Conservation (phyloP, 2,329 filamentous ascomycete species). For the Apiospora pterosperma region DNA sequence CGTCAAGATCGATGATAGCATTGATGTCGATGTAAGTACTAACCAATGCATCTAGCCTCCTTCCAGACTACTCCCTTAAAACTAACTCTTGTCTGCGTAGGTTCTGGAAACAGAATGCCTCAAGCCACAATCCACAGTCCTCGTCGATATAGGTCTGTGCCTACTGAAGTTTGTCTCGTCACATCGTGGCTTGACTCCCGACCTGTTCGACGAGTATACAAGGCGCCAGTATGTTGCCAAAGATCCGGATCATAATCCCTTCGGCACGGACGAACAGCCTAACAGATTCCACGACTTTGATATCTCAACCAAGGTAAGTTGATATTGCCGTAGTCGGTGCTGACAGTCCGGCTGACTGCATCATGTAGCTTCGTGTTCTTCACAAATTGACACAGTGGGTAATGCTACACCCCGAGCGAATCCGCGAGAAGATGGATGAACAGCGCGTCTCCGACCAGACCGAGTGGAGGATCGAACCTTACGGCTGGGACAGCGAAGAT, state of each 20-base stretch:
- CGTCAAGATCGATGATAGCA: conserved; percentile 83
- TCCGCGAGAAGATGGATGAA: conserved; percentile 83
- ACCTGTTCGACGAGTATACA: conserved; percentile 91
- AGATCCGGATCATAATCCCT: conserved; percentile 76
- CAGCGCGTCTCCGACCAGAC: conserved; percentile 78
- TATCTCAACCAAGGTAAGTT: conserved; percentile 68
- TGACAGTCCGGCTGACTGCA: conserved; percentile 5
- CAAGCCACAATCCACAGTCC: conserved; percentile 69
- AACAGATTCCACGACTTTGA: conserved; percentile 78
- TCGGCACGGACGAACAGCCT: conserved; percentile 72
- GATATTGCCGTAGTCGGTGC: background rate
- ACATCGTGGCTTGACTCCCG: conserved; percentile 80
- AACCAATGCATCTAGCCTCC: background rate
- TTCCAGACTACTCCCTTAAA: background rate
- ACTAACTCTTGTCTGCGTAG: conserved; percentile 40
- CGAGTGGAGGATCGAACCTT: conserved; percentile 76
- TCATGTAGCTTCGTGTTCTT: conserved; percentile 63
- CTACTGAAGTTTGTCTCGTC: conserved; percentile 92
- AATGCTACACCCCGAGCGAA: conserved; percentile 79
- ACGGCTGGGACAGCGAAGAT: conserved; percentile 86
- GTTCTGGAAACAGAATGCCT: conserved; percentile 87
- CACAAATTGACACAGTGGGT: conserved; percentile 90
- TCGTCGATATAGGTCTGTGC: conserved; percentile 79
- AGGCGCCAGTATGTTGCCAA: conserved; percentile 85
- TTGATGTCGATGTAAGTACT: conserved; percentile 79